Conservation (phyloP, 1,139 yeast species). For the Pichia kudriavzevii region DNA sequence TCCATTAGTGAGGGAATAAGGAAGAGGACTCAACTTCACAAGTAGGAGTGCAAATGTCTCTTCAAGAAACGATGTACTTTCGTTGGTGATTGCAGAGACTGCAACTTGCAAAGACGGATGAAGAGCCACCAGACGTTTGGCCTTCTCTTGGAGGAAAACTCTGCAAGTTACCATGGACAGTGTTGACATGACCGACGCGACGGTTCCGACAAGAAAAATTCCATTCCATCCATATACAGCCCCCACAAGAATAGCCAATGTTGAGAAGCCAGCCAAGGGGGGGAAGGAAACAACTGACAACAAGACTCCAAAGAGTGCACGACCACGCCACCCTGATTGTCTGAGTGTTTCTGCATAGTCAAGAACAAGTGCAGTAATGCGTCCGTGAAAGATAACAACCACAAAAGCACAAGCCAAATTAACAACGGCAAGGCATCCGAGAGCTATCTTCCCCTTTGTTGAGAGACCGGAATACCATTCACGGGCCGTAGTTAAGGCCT, state of each 20-base stretch:
- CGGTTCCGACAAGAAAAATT: conserved; percentile 66
- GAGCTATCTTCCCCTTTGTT: too few species aligned
- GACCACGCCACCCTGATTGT: conserved; percentile 36
- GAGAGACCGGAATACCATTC: too few species aligned
- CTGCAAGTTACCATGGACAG: conserved; percentile 64
- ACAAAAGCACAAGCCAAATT: too few species aligned
- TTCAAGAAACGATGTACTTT: conserved; percentile 36
- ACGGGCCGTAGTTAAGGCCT: too few species aligned
- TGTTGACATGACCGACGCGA: conserved; percentile 68
- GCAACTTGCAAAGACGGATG: conserved; percentile 70
- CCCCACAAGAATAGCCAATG: conserved; percentile 63
- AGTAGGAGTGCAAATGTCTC: conserved; percentile 61
- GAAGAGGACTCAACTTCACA: conserved; percentile 82
- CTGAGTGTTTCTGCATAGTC: too few species aligned
- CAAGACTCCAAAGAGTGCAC: conserved; percentile 42
- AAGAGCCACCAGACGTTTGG: conserved; percentile 39
- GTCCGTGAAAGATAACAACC: conserved; percentile 8
- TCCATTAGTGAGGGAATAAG: conserved; percentile 87
- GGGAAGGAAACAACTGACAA: conserved; percentile 63
- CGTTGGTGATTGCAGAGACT: conserved; percentile 60
- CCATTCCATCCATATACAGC: conserved; percentile 79
- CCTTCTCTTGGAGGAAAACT: conserved; percentile 48
- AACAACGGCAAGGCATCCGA: too few species aligned
- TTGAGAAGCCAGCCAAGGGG: conserved; percentile 78
- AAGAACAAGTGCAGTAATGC: conserved; percentile 12